These are phyloP conservation scores for Podaxis carcinomalis DNA, from an alignment of 768 basidiomycete species.

Conservation along the genomic window DNA sequence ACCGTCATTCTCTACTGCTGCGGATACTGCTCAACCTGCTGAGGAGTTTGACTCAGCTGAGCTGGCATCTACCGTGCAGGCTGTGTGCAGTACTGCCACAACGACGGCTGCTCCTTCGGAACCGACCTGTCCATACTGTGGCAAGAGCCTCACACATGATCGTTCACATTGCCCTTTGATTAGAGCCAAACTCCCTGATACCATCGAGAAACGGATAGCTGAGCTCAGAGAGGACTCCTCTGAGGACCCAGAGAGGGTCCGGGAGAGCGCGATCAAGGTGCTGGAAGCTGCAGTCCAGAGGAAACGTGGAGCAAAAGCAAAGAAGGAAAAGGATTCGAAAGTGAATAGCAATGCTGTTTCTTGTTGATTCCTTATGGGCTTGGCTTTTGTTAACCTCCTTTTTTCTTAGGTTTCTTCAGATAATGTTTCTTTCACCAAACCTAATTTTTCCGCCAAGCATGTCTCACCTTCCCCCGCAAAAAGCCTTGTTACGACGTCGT, in stretches of 20 bases:
- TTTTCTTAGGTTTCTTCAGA: neutral
- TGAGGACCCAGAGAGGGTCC: constrained; percentile 19
- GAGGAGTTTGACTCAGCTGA: neutral
- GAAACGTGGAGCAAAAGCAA: constrained; percentile 3
- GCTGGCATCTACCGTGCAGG: neutral
- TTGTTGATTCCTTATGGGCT: neutral
- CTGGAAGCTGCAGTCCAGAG: constrained; percentile 32
- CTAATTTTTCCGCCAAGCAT: constrained; percentile 6
- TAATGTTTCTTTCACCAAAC: neutral
- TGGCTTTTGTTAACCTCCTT: neutral
- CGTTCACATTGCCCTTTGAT: constrained; percentile 48
- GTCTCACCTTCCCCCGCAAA: neutral
- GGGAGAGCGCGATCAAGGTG: constrained; percentile 32
- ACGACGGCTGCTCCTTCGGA: no score
- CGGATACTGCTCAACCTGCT: constrained; percentile 15
- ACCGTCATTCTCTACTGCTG: neutral
- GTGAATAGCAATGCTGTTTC: neutral
- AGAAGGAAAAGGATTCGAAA: neutral
- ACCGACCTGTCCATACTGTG: constrained; percentile 39
- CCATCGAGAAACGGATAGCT: constrained; percentile 41
- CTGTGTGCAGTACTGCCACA: neutral
- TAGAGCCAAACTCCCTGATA: constrained; percentile 30
- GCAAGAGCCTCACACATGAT: constrained; percentile 37
- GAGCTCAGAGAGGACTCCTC: constrained; percentile 31
- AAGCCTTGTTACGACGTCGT: constrained; percentile 1